Percentiles rank a stretch among this genome's conserved stretches.
Conservation (phyloP, 495 filamentous ascomycete species). For the Neurospora sp. region DNA sequence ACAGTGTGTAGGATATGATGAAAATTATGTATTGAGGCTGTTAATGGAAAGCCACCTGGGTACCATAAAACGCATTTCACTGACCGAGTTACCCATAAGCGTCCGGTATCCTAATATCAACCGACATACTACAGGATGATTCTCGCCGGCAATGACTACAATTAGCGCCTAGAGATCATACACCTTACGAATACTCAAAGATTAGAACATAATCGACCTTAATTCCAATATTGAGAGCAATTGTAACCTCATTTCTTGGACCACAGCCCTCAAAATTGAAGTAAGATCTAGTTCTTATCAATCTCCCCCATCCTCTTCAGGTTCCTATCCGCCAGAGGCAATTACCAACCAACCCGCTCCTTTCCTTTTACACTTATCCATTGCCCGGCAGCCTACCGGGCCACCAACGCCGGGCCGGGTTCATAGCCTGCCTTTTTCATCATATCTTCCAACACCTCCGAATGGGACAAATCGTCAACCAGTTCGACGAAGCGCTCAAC, state of each 20-base stretch:
- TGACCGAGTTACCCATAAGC: not conserved
- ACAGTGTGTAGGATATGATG: not conserved
- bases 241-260: not conserved
- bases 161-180: not conserved
- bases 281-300: no score
- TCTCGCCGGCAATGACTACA: not conserved
- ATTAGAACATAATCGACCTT: not conserved
- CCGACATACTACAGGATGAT: not conserved
- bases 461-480: not conserved
- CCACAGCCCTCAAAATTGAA: not conserved
- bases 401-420: not conserved
- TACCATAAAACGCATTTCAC: not conserved
- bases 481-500: not conserved
- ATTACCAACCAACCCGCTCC: not conserved
- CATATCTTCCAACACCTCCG: not conserved
- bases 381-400: not conserved
- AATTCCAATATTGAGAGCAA: not conserved
- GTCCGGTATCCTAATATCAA: not conserved
- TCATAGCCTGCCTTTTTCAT: not conserved
- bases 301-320: not conserved
- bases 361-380: not conserved
- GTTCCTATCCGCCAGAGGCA: not conserved
- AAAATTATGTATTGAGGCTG: not conserved
- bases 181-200: not conserved
- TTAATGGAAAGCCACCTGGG: not conserved